Base-by-base conservation (phyloP, 345 rosid species). In the Euclidium syriacum region DNA sequence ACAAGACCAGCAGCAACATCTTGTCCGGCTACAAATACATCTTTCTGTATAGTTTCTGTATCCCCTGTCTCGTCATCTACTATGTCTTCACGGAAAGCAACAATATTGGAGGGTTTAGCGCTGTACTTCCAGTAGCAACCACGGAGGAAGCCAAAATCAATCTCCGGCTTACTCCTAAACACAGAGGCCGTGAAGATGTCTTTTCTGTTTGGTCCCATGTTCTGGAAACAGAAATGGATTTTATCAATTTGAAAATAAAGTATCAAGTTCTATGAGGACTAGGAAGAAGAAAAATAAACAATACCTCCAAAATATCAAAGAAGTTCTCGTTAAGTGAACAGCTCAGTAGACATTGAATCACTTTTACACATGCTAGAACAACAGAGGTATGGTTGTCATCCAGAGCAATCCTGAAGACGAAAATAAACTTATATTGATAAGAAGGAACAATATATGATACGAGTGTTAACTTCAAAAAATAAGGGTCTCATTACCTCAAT, bases 41-140 rank as follows among this genome's bases (percentile, higher is more conserved):
- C 96, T 48, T 92, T 94, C 80, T 78, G 87, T 68, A 92, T 86
- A 48, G 98, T 88, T 36, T 69, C 83, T 24, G 73, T 71, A 56
- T 74, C 89, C 76, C 82, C 84, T 40, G 72, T 66, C 53, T 75
- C 94, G 17, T 85, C 87, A 78, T 73, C 80, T 58, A 68, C 9
- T 43, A 46, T 51, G 59, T 80, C 77, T 68, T 75, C 81, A 29
- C 77, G 68, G 44, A 63, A 70, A 64, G 74, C 70, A 63, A 82
- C 72, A 52, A 92, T 68, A 52, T 85, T 92, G 64, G 94, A 83
- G 60, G 87, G 81, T 78, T 92, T 92, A n/a, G 91, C 87, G 66
- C 77, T 85, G 76, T 92, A 88, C 79, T 92, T 92, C 98, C 96
- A 88, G 72, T 77, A 88, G 52, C 95, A 89, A 76, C 91, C 94